These are phyloP conservation scores for Phlebiopsis flavidoalba DNA, from an alignment of 768 basidiomycete genomes.

Conservation along the genomic window DNA sequence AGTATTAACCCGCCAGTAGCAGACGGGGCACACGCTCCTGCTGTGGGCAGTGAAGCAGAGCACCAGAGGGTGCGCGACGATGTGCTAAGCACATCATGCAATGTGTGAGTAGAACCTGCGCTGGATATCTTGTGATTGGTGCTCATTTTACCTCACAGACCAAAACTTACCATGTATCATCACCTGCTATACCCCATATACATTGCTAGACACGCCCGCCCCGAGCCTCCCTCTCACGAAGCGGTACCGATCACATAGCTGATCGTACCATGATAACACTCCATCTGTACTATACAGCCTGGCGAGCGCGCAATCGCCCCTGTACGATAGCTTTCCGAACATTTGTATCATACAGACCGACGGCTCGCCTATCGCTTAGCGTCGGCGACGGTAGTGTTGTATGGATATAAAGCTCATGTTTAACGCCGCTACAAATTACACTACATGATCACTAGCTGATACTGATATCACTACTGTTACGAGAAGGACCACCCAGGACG, in stretches of 20 bases:
- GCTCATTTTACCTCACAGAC: background rate
- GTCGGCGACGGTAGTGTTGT: background rate
- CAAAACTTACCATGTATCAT: background rate
- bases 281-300: background rate
- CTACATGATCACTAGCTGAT: background rate
- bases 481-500: background rate
- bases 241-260: background rate
- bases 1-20: conserved; percentile 5
- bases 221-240: background rate
- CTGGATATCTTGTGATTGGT: too few species aligned
- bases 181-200: background rate
- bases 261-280: background rate
- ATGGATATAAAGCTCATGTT: background rate
- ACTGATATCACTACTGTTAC: background rate
- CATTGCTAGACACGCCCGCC: background rate
- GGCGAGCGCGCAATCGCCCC: background rate
- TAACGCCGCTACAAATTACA: background rate
- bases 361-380: background rate
- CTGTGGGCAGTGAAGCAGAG: conserved; percentile 12
- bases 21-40: conserved; percentile 11
- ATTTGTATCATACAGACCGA: background rate
- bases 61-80: conserved; percentile 5
- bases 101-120: too few species aligned
- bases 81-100: conserved; percentile 1
- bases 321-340: background rate